Base-by-base conservation (phyloP, 305 asterid species). In the Fraxinus baroniana region DNA sequence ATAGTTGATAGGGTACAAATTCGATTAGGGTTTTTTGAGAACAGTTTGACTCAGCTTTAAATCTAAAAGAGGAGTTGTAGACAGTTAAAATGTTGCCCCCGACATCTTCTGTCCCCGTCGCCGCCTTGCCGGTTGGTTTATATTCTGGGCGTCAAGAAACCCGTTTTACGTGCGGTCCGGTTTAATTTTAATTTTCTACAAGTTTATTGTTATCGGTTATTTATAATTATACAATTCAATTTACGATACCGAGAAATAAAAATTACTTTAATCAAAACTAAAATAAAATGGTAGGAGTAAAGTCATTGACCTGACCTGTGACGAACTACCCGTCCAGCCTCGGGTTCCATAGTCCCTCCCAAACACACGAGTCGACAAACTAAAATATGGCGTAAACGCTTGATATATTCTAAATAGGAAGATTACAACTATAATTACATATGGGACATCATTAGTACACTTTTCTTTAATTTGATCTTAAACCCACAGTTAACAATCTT, bases 11-110 rank as follows among this genome's bases (percentile, higher is more conserved):
- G 70, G 44, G 36, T 55, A 33, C 77, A 62, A 26, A 55, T 39
- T 46, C 74, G 78, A 79, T 77, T 83, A 46, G 78, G 88, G 84
- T 15, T 83, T 49, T 72, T 15, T 49, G 49, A 74, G 39, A 64
- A 39, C 79, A 20, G 24, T 2, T 3, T 24, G 64, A 36, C 28
- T 78, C 83, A 15, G 60, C 60, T 49, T 49, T 13, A 10, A 5
- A 7, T 18, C 39, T 74, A 9, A 30, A 37, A 74, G 35, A 44
- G 37, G 66, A n/a, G 3, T 24, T 24, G 66, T 20, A 9, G 37
- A 79, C 83, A 5, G 60, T 13, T 49, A 49, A 49, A 15, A 49
- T 49, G 83, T 82, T 78, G 88, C 82, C 39, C 32, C 64, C 78
- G 26, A 17, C 78, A 55, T 70, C 57, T 35, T 52, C 13, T 9